Conservation (phyloP, 768 basidiomycete species). For the Tylopilus balloui region DNA sequence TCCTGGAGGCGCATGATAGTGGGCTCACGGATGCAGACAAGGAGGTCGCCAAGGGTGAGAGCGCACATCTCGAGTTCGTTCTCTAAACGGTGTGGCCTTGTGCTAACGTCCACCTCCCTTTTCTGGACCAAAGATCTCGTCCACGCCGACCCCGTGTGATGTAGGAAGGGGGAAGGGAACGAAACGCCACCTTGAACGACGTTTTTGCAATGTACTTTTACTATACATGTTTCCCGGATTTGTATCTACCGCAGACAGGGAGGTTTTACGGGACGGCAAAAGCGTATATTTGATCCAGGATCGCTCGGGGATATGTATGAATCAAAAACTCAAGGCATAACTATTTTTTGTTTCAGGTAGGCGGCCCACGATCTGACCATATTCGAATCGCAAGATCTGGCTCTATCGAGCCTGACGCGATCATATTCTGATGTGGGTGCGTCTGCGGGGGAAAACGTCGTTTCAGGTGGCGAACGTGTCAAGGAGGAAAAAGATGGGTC, state of each 20-base stretch:
- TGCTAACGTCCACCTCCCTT: neutral
- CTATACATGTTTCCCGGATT: conserved; percentile 5
- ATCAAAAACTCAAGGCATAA: too few species aligned
- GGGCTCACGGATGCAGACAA: conserved; percentile 78
- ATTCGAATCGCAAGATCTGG: conserved; percentile 77
- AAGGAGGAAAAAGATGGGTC: conserved; percentile 33
- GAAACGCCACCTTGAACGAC: too few species aligned
- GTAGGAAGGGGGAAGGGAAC: too few species aligned
- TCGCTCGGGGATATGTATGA: neutral
- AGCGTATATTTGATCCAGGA: conserved; percentile 8
- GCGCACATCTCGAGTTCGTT: too few species aligned
- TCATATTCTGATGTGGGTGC: conserved; percentile 81
- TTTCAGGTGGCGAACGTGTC: neutral
- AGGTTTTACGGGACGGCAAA: conserved; percentile 4
- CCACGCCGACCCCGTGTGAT: conserved; percentile 53
- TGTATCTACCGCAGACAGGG: conserved; percentile 6
- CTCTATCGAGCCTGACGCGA: conserved; percentile 84
- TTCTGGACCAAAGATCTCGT: conserved; percentile 43
- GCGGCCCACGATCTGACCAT: conserved; percentile 58
- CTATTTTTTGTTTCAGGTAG: conserved; percentile 12
- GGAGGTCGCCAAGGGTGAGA: conserved; percentile 70
- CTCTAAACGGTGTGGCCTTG: neutral
- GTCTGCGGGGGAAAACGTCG: conserved; percentile 46
- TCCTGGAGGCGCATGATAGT: conserved; percentile 90
- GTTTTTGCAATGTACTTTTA: conserved; percentile 15